These are phyloP conservation scores for Backusella circina DNA, from an alignment of 192 early-diverging fungal genomes.

Conservation along the genomic window DNA sequence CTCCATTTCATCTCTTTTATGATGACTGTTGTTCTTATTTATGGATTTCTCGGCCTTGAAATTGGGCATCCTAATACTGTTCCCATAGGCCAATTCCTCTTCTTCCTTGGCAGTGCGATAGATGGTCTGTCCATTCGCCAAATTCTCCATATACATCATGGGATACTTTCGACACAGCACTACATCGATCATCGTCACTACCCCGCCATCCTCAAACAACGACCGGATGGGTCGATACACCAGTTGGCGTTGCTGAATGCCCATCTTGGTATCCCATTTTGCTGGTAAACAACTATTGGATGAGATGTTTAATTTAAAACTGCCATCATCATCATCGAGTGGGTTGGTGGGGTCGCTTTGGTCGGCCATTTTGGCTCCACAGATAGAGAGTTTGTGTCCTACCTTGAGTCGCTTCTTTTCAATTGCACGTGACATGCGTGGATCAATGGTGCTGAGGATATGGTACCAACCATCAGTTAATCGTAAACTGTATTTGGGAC, in stretches of 20 bases:
- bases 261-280: constrained; percentile 61
- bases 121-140: constrained; percentile 40
- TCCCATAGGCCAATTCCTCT: constrained; percentile 16
- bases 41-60: neutral
- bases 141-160: constrained; percentile 45
- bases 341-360: constrained; percentile 23
- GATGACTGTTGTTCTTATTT: neutral
- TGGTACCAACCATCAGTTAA: constrained; percentile 77
- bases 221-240: constrained; percentile 32
- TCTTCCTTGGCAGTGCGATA: constrained; percentile 52
- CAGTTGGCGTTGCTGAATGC: constrained; percentile 39
- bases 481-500: constrained; percentile 20
- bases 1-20: neutral
- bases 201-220: constrained; percentile 51
- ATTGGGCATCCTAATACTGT: neutral
- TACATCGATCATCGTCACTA: constrained; percentile 58
- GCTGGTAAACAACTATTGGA: constrained; percentile 56
- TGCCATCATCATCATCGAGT: constrained; percentile 30
- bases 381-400: constrained; percentile 61
- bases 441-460: constrained; percentile 52
- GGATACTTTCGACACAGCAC: constrained; percentile 55
- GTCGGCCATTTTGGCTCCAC: constrained; percentile 45
- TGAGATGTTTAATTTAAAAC: constrained; percentile 37
- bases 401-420: constrained; percentile 39
- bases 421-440: constrained; percentile 33